phyloP scores from a whole-genome alignment of 257 asterid species.

The Fraxinus quadrangulata region DNA sequence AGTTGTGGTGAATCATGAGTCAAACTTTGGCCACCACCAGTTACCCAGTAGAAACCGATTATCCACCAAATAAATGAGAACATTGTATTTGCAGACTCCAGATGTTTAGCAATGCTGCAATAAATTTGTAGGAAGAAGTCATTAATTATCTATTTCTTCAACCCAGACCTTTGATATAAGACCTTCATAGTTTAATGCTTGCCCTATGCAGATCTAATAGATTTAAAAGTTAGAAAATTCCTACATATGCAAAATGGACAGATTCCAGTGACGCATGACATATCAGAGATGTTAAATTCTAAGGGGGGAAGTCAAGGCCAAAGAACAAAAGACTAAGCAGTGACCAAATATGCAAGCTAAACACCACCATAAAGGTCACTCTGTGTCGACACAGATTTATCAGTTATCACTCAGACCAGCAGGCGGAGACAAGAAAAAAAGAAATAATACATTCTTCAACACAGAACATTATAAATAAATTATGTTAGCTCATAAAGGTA shows the following conservation, averaged over 20 bases:
- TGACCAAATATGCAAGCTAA: neutral
- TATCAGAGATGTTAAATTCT: no score
- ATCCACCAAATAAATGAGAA: slow-evolving; percentile 99
- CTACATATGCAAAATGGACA: neutral
- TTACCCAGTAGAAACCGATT: slow-evolving; percentile 93
- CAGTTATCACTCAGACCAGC: neutral
- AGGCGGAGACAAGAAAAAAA: neutral
- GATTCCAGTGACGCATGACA: neutral
- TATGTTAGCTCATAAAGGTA: neutral
- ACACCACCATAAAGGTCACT: neutral
- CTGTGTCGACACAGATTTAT: neutral
- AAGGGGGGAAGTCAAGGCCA: no score
- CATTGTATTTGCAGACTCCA: slow-evolving; percentile 95
- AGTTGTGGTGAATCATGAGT: slow-evolving; percentile 82
- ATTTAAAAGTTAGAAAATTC: neutral
- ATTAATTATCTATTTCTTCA: slow-evolving; percentile 21
- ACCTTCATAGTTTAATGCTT: slow-evolving; percentile 8
- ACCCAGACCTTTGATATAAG: neutral
- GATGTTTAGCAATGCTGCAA: slow-evolving; percentile 69
- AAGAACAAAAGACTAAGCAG: no score
- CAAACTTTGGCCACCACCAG: slow-evolving; percentile 73
- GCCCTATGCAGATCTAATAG: neutral
- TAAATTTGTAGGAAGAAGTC: slow-evolving; percentile 21
- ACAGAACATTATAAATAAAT: no score
- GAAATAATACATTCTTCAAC: neutral